These are phyloP conservation scores for Monosporascus sp. DNA, from an alignment of 2,329 filamentous ascomycete genomes.

Conservation along the genomic window DNA sequence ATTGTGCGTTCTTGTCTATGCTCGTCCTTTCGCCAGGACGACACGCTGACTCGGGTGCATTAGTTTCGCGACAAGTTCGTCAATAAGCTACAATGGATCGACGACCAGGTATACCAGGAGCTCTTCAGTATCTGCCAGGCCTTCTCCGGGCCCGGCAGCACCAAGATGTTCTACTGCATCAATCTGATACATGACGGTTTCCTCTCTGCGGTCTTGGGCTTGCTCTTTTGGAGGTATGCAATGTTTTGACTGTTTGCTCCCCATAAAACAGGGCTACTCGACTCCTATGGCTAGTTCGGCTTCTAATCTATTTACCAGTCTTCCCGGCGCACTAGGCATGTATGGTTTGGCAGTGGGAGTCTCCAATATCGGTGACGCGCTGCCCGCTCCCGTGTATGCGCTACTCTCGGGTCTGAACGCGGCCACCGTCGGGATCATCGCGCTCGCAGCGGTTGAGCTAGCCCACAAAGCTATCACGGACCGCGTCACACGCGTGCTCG, in stretches of 20 bases:
- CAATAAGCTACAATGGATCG: slow-evolving; percentile 56
- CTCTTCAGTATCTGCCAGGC: slow-evolving; percentile 66
- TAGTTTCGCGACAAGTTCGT: slow-evolving; percentile 58
- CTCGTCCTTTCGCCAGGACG: not conserved
- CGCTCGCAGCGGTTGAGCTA: slow-evolving; percentile 63
- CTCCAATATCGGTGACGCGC: slow-evolving; percentile 48
- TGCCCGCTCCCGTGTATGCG: slow-evolving; percentile 61
- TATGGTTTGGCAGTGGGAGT: slow-evolving; percentile 62
- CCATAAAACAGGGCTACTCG: not conserved
- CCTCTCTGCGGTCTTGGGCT: slow-evolving; percentile 50
- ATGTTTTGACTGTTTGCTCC: not conserved
- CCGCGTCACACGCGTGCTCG: slow-evolving; percentile 53
- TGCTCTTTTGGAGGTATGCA: slow-evolving; percentile 58
- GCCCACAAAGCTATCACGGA: slow-evolving; percentile 65
- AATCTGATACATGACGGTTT: slow-evolving; percentile 59
- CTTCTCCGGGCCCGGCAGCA: slow-evolving; percentile 61
- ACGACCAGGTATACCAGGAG: slow-evolving; percentile 69
- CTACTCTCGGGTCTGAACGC: slow-evolving; percentile 68
- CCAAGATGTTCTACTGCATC: slow-evolving; percentile 68
- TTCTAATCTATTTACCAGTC: slow-evolving; percentile 28
- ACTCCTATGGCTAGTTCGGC: not conserved
- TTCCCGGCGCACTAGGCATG: slow-evolving; percentile 68
- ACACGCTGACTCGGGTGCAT: not conserved
- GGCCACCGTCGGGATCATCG: slow-evolving; percentile 66
- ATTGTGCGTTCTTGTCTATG: slow-evolving; percentile 37